Base-by-base conservation (phyloP, 306 rosid genomes). In the Castanea mollissima region DNA sequence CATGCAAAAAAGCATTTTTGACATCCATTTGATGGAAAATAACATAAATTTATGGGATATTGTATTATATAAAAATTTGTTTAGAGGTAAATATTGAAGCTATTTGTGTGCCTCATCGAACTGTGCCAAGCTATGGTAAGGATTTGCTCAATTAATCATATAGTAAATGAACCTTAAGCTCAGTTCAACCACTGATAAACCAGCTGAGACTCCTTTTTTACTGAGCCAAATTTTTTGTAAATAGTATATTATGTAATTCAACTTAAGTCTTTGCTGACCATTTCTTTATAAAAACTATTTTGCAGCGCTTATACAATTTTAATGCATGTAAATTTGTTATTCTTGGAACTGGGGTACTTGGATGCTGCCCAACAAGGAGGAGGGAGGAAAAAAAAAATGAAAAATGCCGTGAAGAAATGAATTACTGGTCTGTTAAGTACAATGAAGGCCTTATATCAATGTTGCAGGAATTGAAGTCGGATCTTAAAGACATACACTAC, bases 291-390 rank as follows among this genome's bases (percentile, higher is more conserved):
- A 16, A 35, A 10, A 20, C 44, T 19, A 41, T 69, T 51, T 60
- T 56, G 85, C 87, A 94, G 97, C 79, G 91, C 60, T 54, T 92
- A 78, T 86, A 90, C 38, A 68, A 81, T 51, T 71, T 74, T 23
- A 91, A 97, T 4, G 97, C 88, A 31, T 88, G 90, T 27, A 94
- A 91, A 76, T 91, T 89, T 84, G 89, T 79, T 54, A 75, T 92
- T 69, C 62, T 70, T 15, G 96, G 96, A 19, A 69, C 87, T 62
- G 87, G 88, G 34, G 16, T 83, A 34, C 75, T 92, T 64, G 98
- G 97, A 60, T 94, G 98, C 82, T 75, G 92, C 65, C 98, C 98
- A 2, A 31, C 83, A 1, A 78, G 35, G 57, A 94, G 97, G 85
- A 65, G 71, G 6, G 70, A 74, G 27, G 27, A 25, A 25, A 25